Base-by-base conservation (phyloP, 345 rosid species). In the Streptanthus diversifolius region DNA sequence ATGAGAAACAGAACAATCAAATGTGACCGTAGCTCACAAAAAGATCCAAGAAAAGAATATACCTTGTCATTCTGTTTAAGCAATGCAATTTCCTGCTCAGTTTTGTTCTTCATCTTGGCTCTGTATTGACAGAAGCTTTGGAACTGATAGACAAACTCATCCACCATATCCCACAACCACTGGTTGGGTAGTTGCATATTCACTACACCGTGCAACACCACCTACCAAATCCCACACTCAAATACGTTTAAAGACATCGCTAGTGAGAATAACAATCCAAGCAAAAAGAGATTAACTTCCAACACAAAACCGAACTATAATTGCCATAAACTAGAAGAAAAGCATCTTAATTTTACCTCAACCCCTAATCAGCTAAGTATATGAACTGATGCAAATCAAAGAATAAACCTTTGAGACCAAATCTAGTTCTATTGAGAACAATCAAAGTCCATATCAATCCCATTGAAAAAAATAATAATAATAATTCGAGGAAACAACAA, bases 161-260 rank as follows among this genome's bases (percentile, higher is more conserved):
- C 98, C 75, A 95, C 98, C 99, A 95, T 90, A 72, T 95, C 98
- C 99, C 99, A 95, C 82, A 95, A 62, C 98, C 99, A 95, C 83
- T 95, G 99, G 61, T 91, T 95, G 1, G 99, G 99, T 70, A 95
- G 54, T 60, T 95, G 98, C 98, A 91, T 95, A 77, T 87, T 95
- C 79, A 95, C 97, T 48, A 87, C 93, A 8, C 96, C 97, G 37
- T 87, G 96, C 91, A 95, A 74, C 67, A 91, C 96, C 43, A 95
- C 99, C 95, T 88, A 66, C 41, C 49, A 61, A 14, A 61, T 12
- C n/a, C 44, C 44, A 49, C 29, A 64, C 1, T 30, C 40, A 63
- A 29, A 63, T 30, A 36, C 49, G 21, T 44, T 44, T 45, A 7
- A 18, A 45, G 51, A 9, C 33, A 8, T 10, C n/a, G n/a, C n/a